Conservation (phyloP, 2,329 filamentous ascomycete genomes). For the Cryphonectria naterciae region DNA sequence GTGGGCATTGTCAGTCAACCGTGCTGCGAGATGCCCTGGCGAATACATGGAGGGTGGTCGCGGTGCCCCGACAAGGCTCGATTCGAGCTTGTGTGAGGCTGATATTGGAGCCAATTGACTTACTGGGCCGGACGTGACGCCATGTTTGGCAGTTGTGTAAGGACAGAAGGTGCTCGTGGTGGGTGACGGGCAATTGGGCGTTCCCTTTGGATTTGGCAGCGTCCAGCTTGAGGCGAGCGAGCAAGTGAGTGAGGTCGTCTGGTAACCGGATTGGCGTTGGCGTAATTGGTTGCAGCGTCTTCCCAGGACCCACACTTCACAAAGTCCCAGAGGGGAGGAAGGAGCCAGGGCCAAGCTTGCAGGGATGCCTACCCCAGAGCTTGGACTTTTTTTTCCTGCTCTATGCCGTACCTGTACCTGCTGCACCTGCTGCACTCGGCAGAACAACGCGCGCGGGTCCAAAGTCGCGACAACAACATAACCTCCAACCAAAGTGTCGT, state of each 20-base stretch:
- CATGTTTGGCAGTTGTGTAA: conserved; percentile 56
- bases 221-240: conserved; percentile 9
- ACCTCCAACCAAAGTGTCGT: background rate
- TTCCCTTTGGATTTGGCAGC: conserved; percentile 10
- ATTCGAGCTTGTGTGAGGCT: conserved; percentile 1
- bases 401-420: background rate
- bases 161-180: conserved; percentile 33
- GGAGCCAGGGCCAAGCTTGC: background rate
- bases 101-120: conserved; percentile 34
- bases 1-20: background rate
- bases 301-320: background rate
- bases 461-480: background rate
- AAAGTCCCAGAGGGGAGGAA: background rate
- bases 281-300: conserved; percentile 3
- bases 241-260: conserved; percentile 29
- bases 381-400: conserved; percentile 7
- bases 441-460: background rate
- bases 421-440: background rate
- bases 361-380: background rate
- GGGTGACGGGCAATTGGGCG: conserved; percentile 29
- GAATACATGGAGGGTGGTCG: background rate
- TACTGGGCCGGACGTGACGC: conserved; percentile 64
- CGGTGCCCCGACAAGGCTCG: background rate
- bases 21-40: background rate
- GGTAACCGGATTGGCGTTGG: conserved; percentile 32